Conservation (phyloP, 352 stramenopile genomes). For the Globisporangium irregulare region DNA sequence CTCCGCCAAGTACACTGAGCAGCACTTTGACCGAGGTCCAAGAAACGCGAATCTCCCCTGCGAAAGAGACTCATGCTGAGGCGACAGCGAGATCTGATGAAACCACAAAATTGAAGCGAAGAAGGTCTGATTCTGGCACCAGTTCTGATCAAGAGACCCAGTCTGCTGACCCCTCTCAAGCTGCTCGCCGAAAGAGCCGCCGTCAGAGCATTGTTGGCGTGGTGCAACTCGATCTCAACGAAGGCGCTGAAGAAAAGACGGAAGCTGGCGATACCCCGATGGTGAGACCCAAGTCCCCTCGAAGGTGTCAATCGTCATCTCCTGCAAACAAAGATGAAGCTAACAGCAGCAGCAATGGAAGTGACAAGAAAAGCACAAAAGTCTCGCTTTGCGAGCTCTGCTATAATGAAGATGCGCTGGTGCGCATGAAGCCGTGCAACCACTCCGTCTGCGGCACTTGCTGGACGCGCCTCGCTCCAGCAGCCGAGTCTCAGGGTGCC, state of each 20-base stretch:
- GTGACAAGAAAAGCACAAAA: slow-evolving; percentile 14
- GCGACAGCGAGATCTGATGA: background rate
- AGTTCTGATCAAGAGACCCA: background rate
- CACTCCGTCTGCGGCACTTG: slow-evolving; percentile 46
- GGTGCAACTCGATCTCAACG: slow-evolving; percentile 18
- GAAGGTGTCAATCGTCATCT: slow-evolving; percentile 4
- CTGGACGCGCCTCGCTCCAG: slow-evolving; percentile 23
- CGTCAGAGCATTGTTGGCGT: slow-evolving; percentile 39
- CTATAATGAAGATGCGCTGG: slow-evolving; percentile 34
- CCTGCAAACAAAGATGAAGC: background rate
- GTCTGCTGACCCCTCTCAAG: background rate
- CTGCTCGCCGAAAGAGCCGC: slow-evolving; percentile 21
- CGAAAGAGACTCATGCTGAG: background rate
- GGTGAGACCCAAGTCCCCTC: background rate
- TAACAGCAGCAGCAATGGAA: background rate
- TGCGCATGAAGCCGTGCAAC: slow-evolving; percentile 55
- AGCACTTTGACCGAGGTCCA: slow-evolving; percentile 4
- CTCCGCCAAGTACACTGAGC: slow-evolving; percentile 13
- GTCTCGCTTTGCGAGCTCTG: slow-evolving; percentile 42
- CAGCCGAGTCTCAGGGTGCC: background rate
- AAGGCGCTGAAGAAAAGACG: background rate
- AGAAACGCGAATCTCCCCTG: background rate
- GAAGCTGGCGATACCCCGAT: background rate
- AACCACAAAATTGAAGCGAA: slow-evolving; percentile 6
- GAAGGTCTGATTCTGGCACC: background rate